A percentile compares a stretch with the other conserved stretches of the same genome.
Evolutionary conservation across 2,329 filamentous ascomycete species (phyloP).

Genomic region (Colletotrichum camelliae): DNA sequence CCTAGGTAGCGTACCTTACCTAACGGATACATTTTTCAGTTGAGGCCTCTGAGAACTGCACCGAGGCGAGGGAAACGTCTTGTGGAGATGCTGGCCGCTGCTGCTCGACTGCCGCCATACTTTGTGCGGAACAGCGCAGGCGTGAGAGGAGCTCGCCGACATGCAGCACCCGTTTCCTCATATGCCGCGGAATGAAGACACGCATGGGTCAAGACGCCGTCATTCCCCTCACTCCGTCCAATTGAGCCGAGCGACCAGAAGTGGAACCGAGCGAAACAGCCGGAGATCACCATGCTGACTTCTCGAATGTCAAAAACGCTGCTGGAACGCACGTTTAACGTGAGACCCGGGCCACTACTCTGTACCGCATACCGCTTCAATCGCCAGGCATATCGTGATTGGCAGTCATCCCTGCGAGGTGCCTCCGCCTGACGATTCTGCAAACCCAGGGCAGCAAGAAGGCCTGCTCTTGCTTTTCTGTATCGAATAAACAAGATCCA

Average conservation of each 20-base stretch:
- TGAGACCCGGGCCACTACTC: neutral
- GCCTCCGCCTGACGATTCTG: neutral
- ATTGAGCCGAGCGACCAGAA: neutral
- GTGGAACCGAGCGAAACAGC: neutral
- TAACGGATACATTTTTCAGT: neutral
- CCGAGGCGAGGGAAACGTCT: neutral
- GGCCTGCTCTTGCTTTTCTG: slow-evolving; percentile 7
- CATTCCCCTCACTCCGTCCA: neutral
- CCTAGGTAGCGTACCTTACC: neutral
- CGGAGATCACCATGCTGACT: neutral
- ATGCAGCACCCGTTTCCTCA: neutral
- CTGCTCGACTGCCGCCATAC: neutral
- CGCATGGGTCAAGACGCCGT: neutral
- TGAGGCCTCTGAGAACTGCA: neutral
- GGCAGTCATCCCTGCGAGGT: neutral
- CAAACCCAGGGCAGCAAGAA: neutral
- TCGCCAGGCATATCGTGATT: neutral
- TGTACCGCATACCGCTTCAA: neutral
- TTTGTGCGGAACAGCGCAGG: neutral
- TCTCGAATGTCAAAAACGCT: slow-evolving; percentile 1
- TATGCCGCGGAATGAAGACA: neutral
- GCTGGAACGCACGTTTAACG: neutral
- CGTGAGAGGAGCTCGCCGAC: neutral
- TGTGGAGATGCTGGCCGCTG: neutral
- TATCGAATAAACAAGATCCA: slow-evolving; percentile 5